phyloP scores from a whole-genome alignment of 495 filamentous ascomycete species.

The Aspergillus panamensis region DNA sequence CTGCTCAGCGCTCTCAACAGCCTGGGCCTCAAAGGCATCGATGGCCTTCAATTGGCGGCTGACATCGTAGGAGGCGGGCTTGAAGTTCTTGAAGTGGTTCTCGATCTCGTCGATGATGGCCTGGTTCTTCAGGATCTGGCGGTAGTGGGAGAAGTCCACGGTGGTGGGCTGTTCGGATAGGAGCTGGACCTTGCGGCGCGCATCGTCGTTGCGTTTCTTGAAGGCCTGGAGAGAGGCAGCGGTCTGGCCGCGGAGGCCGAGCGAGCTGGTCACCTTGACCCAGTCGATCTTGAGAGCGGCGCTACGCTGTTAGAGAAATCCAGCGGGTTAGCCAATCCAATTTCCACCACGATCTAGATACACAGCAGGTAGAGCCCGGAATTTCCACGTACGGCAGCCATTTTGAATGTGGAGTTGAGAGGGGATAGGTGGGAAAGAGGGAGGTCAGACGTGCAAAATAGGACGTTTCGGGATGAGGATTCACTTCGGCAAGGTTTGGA shows the following conservation, averaged over 20 bases:
- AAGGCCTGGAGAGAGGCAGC: slow-evolving; percentile 84
- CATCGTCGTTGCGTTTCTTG: slow-evolving; percentile 99
- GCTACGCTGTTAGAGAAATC: slow-evolving; percentile 66
- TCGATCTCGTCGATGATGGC: slow-evolving; percentile 94
- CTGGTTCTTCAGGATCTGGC: slow-evolving; percentile 86
- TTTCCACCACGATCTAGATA: background rate
- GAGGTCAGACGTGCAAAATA: slow-evolving; percentile 39
- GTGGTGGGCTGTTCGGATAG: slow-evolving; percentile 75
- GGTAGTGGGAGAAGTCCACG: slow-evolving; percentile 93
- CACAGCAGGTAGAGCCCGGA: background rate
- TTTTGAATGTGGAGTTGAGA: slow-evolving; percentile 56
- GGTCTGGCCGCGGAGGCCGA: slow-evolving; percentile 94
- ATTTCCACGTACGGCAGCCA: slow-evolving; percentile 77
- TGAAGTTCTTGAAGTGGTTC: slow-evolving; percentile 84
- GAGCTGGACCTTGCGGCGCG: slow-evolving; percentile 80
- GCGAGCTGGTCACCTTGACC: slow-evolving; percentile 82
- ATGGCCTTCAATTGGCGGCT: slow-evolving; percentile 91
- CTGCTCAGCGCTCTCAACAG: slow-evolving; percentile 91
- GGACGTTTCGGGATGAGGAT: slow-evolving; percentile 42
- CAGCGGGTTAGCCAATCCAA: slow-evolving; percentile 30
- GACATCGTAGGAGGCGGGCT: slow-evolving; percentile 88
- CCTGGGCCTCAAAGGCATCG: slow-evolving; percentile 95
- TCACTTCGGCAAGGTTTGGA: slow-evolving; percentile 47
- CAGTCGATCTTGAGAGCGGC: slow-evolving; percentile 99
- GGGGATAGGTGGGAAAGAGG: slow-evolving; percentile 40